These are phyloP conservation scores for Hypsizygus marmoreus DNA, from an alignment of 768 basidiomycete species.

Conservation along the genomic window DNA sequence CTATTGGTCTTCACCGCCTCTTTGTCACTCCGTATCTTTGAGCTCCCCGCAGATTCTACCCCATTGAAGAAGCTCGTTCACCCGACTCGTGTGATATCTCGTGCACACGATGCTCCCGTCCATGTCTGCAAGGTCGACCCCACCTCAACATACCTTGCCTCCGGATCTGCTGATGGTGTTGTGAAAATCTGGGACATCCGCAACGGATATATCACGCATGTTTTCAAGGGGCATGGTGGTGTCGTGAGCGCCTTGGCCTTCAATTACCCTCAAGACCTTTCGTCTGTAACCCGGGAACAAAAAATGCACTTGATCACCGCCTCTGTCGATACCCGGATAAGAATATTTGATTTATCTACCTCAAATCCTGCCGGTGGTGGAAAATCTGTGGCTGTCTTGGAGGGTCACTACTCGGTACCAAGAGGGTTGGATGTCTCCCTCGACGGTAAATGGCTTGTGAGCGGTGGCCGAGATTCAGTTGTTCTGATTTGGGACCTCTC, in stretches of 20 bases:
- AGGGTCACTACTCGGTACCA: conserved; percentile 95
- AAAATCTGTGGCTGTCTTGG: conserved; percentile 79
- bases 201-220: conserved; percentile 88
- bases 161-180: conserved; percentile 93
- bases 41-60: conserved; percentile 56
- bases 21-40: conserved; percentile 80
- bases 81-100: conserved; percentile 74
- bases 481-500: conserved; percentile 90
- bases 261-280: conserved; percentile 70
- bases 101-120: conserved; percentile 92
- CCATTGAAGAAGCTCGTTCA: conserved; percentile 53
- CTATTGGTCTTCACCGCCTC: conserved; percentile 83
- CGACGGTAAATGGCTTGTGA: conserved; percentile 89
- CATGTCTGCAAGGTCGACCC: conserved; percentile 86
- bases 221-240: conserved; percentile 97
- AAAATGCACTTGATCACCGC: conserved; percentile 86
- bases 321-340: conserved; percentile 87
- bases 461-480: conserved; percentile 91
- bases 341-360: conserved; percentile 85
- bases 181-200: conserved; percentile 96
- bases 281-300: conserved; percentile 43
- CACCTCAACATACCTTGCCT: conserved; percentile 88
- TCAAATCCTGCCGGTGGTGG: conserved; percentile 56
- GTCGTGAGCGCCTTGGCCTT: conserved; percentile 91
- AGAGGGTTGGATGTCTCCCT: conserved; percentile 82